Conservation (phyloP, 1,284 basidiomycete species). For the Tilletia walkeri region DNA sequence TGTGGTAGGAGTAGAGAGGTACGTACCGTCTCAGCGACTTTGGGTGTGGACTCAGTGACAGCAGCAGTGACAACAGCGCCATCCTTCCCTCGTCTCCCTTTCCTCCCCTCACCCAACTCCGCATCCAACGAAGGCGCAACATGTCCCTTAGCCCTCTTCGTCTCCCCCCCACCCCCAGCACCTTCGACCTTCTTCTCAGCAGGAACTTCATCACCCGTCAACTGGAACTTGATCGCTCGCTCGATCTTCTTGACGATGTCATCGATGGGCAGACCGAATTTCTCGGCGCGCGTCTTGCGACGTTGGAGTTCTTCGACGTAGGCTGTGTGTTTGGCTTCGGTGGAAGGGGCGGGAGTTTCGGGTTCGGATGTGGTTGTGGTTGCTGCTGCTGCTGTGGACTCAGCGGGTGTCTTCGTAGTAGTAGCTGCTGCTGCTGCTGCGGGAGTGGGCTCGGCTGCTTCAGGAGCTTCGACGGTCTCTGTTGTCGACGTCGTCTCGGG, state of each 20-base stretch:
- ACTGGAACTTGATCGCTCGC: constrained; percentile 46
- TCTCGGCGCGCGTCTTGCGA: constrained; percentile 45
- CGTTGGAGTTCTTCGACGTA: constrained; percentile 47
- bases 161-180: neutral
- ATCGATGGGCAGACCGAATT: constrained; percentile 46
- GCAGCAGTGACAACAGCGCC: neutral
- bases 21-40: constrained; percentile 24
- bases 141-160: neutral
- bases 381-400: neutral
- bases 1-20: neutral
- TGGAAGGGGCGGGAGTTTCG: constrained; percentile 12
- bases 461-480: constrained; percentile 10
- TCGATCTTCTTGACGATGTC: constrained; percentile 32
- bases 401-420: neutral
- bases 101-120: neutral
- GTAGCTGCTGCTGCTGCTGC: neutral
- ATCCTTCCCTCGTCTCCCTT: neutral
- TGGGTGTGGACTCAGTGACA: constrained; percentile 17
- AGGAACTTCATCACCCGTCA: constrained; percentile 19
- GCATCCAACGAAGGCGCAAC: constrained; percentile 2
- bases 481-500: neutral
- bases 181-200: neutral
- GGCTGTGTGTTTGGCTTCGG: constrained; percentile 32
- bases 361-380: neutral
- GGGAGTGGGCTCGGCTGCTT: constrained; percentile 20